These are phyloP conservation scores for Mycena venus DNA, from an alignment of 768 basidiomycete genomes.

Conservation along the genomic window DNA sequence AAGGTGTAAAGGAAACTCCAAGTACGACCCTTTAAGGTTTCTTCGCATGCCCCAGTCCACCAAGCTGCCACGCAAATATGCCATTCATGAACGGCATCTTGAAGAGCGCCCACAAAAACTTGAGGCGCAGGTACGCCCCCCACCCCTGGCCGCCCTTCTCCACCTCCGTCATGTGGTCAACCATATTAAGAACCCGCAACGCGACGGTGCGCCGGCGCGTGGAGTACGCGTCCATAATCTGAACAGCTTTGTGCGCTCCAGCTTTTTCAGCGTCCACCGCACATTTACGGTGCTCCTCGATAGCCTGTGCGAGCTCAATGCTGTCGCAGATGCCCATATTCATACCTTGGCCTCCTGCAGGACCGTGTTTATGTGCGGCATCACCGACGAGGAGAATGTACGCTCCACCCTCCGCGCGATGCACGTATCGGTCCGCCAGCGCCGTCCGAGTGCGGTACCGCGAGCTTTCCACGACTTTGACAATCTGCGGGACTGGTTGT, in stretches of 20 bases:
- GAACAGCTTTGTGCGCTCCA: slow-evolving; percentile 29
- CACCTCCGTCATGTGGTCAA: slow-evolving; percentile 43
- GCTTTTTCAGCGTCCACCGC: not conserved
- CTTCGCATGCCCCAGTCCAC: too few species aligned
- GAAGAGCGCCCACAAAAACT: too few species aligned
- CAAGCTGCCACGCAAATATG: too few species aligned
- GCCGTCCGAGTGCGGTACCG: slow-evolving; percentile 54
- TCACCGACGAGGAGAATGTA: slow-evolving; percentile 51
- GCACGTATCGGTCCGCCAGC: slow-evolving; percentile 45
- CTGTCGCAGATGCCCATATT: slow-evolving; percentile 61
- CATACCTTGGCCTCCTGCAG: slow-evolving; percentile 63
- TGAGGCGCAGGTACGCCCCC: too few species aligned
- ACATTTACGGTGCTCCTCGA: slow-evolving; percentile 42
- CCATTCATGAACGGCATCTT: too few species aligned
- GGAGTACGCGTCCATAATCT: slow-evolving; percentile 36
- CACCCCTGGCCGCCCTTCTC: slow-evolving; percentile 26
- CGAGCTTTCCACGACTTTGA: slow-evolving; percentile 50
- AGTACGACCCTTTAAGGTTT: too few species aligned
- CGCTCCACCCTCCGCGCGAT: slow-evolving; percentile 8
- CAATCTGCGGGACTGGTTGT: slow-evolving; percentile 6
- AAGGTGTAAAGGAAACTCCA: too few species aligned
- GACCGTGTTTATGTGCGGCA: slow-evolving; percentile 47
- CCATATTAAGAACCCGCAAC: slow-evolving; percentile 49
- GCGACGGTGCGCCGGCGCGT: slow-evolving; percentile 46
- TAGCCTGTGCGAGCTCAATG: slow-evolving; percentile 48